A percentile compares a stretch with the other conserved stretches of the same genome.
These are phyloP conservation scores for Colletotrichum camelliae DNA, from an alignment of 2,329 filamentous ascomycete genomes.

Conservation along the genomic window DNA sequence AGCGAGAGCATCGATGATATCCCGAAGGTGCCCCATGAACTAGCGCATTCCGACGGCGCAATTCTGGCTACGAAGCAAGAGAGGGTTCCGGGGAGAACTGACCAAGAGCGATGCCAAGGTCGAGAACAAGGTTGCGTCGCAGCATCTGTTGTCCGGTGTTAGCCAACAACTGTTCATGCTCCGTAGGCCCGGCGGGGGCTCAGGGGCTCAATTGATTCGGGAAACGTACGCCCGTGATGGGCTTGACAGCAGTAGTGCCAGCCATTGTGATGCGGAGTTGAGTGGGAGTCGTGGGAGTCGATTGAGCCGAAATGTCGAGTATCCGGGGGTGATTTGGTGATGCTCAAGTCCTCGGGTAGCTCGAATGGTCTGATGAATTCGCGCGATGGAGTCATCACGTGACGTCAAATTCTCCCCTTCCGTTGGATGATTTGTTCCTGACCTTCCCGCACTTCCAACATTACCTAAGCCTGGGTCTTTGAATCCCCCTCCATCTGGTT, in stretches of 20 bases:
- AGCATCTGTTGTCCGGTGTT: conserved; percentile 58
- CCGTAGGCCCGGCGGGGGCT: conserved; percentile 7
- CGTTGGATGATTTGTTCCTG: neutral
- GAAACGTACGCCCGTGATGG: conserved; percentile 64
- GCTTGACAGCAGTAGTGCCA: conserved; percentile 43
- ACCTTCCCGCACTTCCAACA: neutral
- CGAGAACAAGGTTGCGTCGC: conserved; percentile 62
- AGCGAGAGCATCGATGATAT: neutral
- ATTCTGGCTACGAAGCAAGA: neutral
- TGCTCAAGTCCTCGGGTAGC: neutral
- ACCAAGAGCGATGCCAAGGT: conserved; percentile 63
- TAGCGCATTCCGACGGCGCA: neutral
- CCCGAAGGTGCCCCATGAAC: neutral
- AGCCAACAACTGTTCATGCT: conserved; percentile 21
- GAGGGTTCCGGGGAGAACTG: conserved; percentile 31
- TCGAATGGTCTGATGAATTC: conserved; percentile 21
- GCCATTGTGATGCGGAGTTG: conserved; percentile 49
- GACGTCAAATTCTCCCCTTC: neutral
- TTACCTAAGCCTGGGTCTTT: conserved; percentile 7
- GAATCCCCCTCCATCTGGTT: neutral
- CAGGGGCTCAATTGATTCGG: conserved; percentile 33
- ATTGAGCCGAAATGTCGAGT: conserved; percentile 10
- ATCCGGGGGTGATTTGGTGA: neutral
- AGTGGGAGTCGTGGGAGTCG: conserved; percentile 2
- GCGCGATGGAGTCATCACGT: conserved; percentile 13